A percentile compares a stretch with the other conserved stretches of the same genome.
phyloP scores from a whole-genome alignment of 805 yeast species.

The Teunomyces pallodes region DNA sequence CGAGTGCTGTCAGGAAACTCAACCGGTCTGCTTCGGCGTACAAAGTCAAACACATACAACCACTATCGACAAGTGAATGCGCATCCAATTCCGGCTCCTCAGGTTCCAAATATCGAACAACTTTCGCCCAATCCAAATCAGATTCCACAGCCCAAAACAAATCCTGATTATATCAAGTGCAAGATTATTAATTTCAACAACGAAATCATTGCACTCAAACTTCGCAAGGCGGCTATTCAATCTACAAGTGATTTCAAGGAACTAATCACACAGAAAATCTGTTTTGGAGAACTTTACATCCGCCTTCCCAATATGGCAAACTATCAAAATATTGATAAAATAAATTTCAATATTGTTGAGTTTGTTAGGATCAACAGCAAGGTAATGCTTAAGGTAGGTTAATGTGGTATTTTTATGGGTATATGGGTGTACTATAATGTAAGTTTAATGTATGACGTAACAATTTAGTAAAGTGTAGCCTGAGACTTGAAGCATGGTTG shows the following conservation, averaged over 20 bases:
- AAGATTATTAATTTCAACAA: slow-evolving; percentile 25
- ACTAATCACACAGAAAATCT: slow-evolving; percentile 21
- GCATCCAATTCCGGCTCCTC: slow-evolving; percentile 1
- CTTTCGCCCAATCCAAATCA: background rate
- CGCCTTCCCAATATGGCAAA: slow-evolving; percentile 18
- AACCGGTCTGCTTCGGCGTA: slow-evolving; percentile 16
- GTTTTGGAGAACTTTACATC: slow-evolving; percentile 26
- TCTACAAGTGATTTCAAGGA: slow-evolving; percentile 25
- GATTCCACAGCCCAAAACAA: background rate
- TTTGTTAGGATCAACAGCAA: slow-evolving; percentile 18
- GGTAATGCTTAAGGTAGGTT: slow-evolving; percentile 21
- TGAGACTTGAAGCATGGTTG: background rate
- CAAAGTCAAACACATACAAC: slow-evolving; percentile 28
- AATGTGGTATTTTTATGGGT: background rate
- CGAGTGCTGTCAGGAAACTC: background rate
- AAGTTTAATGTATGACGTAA: background rate
- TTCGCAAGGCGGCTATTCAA: slow-evolving; percentile 20
- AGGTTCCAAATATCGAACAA: background rate
- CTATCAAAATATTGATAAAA: slow-evolving; percentile 28
- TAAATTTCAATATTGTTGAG: slow-evolving; percentile 18
- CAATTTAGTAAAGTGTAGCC: background rate
- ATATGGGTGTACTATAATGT: background rate
- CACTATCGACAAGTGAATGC: slow-evolving; percentile 25
- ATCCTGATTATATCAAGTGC: slow-evolving; percentile 18
- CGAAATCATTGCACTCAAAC: slow-evolving; percentile 25